Conservation (phyloP, 2,329 filamentous ascomycete species). For the Nigrospora oryzae region DNA sequence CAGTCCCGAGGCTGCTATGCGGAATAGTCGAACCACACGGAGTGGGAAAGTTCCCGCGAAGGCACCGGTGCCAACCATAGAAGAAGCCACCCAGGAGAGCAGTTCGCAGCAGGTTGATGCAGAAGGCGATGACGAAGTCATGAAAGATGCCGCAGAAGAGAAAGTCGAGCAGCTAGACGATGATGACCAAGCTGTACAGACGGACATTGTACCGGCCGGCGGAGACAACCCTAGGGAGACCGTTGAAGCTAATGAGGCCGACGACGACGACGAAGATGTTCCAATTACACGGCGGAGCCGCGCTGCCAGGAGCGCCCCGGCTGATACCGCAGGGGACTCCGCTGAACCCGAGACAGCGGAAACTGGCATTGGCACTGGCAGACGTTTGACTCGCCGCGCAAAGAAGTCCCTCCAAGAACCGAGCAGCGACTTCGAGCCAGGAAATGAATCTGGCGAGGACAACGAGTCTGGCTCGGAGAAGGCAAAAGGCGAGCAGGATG, state of each 20-base stretch:
- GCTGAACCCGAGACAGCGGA: slow-evolving; percentile 15
- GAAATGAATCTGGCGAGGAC: slow-evolving; percentile 49
- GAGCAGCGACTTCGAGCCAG: slow-evolving; percentile 54
- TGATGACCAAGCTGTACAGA: slow-evolving; percentile 6
- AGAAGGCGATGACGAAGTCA: slow-evolving; percentile 7
- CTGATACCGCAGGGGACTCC: slow-evolving; percentile 8
- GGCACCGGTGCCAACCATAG: slow-evolving; percentile 34
- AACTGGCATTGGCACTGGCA: slow-evolving; percentile 8
- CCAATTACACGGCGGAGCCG: slow-evolving; percentile 39
- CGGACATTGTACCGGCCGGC: slow-evolving; percentile 8
- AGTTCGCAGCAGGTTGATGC: slow-evolving; percentile 23
- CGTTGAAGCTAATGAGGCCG: slow-evolving; percentile 18
- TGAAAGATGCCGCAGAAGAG: slow-evolving; percentile 9
- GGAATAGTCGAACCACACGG: slow-evolving; percentile 35
- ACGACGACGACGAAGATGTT: slow-evolving; percentile 41
- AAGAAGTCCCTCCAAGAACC: slow-evolving; percentile 40
- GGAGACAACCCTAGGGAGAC: slow-evolving; percentile 24
- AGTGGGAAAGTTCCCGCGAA: slow-evolving; percentile 42
- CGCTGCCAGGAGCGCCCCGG: slow-evolving; percentile 13
- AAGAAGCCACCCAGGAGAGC: slow-evolving; percentile 47
- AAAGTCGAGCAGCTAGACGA: slow-evolving; percentile 6
- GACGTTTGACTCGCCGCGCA: slow-evolving; percentile 40
- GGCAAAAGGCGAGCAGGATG: slow-evolving; percentile 19
- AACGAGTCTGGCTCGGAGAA: slow-evolving; percentile 31
- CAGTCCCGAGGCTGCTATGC: slow-evolving; percentile 43